These are phyloP conservation scores for Cladosporium sp. DNA, from an alignment of 2,329 filamentous ascomycete genomes.

Conservation along the genomic window DNA sequence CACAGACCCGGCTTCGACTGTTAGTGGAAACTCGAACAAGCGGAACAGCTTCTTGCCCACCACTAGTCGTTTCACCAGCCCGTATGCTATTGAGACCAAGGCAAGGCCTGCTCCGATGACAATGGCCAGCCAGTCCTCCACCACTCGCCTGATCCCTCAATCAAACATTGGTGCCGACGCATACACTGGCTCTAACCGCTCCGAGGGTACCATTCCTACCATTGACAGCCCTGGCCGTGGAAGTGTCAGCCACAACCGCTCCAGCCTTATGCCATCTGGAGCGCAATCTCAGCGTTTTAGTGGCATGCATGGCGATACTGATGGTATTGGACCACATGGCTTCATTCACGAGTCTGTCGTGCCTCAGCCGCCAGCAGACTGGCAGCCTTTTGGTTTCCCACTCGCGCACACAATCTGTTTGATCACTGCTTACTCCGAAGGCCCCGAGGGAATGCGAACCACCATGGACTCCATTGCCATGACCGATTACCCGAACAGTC, in stretches of 20 bases:
- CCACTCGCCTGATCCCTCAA: conserved; percentile 66
- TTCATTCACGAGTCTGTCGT: conserved; percentile 96
- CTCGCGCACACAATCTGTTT: conserved; percentile 91
- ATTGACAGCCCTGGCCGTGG: conserved; percentile 38
- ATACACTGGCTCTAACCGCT: conserved; percentile 64
- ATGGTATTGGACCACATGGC: conserved; percentile 77
- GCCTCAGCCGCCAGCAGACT: conserved; percentile 92
- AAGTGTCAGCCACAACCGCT: conserved; percentile 12
- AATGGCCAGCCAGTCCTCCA: conserved; percentile 87
- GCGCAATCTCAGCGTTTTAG: conserved; percentile 51
- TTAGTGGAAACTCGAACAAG: conserved; percentile 73
- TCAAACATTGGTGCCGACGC: conserved; percentile 57
- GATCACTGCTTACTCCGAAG: conserved; percentile 96
- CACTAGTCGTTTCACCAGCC: conserved; percentile 90
- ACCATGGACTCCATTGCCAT: conserved; percentile 95
- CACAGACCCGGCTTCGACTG: conserved; percentile 65
- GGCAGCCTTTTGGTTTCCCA: conserved; percentile 95
- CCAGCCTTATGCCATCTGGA: conserved; percentile 29
- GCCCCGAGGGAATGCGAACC: conserved; percentile 85
- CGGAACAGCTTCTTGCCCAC: conserved; percentile 87
- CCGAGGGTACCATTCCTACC: conserved; percentile 56
- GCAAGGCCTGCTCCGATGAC: conserved; percentile 71
- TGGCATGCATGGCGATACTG: conserved; percentile 57
- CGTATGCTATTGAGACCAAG: conserved; percentile 72
- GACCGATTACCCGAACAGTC: conserved; percentile 98